Conservation (phyloP, 2,329 filamentous ascomycete species). For the Fusarium sp. region DNA sequence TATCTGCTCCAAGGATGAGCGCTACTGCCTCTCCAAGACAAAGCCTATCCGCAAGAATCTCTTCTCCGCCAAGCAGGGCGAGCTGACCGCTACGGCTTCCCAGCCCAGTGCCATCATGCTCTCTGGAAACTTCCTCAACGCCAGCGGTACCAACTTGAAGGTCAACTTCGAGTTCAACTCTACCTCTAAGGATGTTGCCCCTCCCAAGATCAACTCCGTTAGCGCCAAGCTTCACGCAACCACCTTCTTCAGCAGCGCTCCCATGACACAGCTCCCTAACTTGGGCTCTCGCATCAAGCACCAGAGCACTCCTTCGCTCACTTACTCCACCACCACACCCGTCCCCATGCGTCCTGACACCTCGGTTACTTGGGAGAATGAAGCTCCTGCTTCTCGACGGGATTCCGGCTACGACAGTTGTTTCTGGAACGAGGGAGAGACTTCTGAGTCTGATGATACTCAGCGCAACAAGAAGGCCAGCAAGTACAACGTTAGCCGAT, state of each 20-base stretch:
- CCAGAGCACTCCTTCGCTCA: constrained; percentile 55
- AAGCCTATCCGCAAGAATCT: constrained; percentile 66
- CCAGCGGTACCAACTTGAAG: constrained; percentile 55
- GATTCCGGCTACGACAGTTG: constrained; percentile 65
- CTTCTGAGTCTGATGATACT: constrained; percentile 48
- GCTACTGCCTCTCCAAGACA: constrained; percentile 62
- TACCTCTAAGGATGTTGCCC: constrained; percentile 52
- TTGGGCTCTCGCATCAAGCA: constrained; percentile 58
- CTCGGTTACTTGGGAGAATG: constrained; percentile 56
- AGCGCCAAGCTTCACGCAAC: constrained; percentile 63
- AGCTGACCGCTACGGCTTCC: constrained; percentile 57
- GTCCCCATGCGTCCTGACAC: constrained; percentile 53
- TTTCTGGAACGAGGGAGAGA: constrained; percentile 50
- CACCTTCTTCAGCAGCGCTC: constrained; percentile 63
- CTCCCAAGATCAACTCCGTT: constrained; percentile 61
- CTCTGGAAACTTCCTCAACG: constrained; percentile 59
- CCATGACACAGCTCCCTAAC: constrained; percentile 62
- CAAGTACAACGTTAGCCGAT: constrained; percentile 53
- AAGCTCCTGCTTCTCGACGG: constrained; percentile 51
- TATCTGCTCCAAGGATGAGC: constrained; percentile 58
- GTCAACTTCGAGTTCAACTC: constrained; percentile 63
- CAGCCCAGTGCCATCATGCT: constrained; percentile 63
- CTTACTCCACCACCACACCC: constrained; percentile 58
- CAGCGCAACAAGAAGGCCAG: constrained; percentile 43
- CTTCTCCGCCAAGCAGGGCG: constrained; percentile 62